Evolutionary conservation across 73 alveolate genomes (phyloP), one percentile per base, ranked within the genome.

Genomic region (Paramecium tetraurelia): DNA sequence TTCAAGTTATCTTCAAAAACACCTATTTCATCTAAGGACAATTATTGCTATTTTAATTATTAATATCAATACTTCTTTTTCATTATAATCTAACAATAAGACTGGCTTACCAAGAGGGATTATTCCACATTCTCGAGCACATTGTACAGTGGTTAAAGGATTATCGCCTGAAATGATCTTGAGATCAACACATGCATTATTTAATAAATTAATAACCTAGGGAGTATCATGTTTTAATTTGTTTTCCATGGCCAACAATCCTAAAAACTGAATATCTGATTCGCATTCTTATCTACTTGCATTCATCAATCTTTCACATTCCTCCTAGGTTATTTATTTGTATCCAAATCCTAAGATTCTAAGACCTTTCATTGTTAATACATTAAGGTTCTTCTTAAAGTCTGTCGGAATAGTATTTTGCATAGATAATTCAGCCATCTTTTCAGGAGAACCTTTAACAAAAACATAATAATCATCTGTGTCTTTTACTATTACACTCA

Each of bases 111-210:
- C 27, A 22, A 33, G 18, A 21, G 38, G 44, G 9, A 95, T 85
- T 33, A 95, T 85, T 86, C 93, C 93, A 58, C 98, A 93, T 85
- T 95, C 95, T 75, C 94, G 58, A 20, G 96, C 98, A 75, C 94
- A 94, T 84, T 93, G 93, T 58, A 95, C 95, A 3, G 98, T 95
- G 10, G 98, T 95, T 75, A 95, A 85, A 14, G 95, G 95, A 93
- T 95, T 95, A 92, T 95, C 98, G 41, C 98, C 98, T n/a, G 98
- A 93, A 2, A 95, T 95, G 90, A 95, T 93, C 85, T 88, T 95
- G 36, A 93, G 86, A 87, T 95, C 94, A 40, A 92, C 20, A 4
- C 50, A 41, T 24, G 93, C 59, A 18, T 92, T 92, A 7, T 59
- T 44, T 85, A 92, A 92, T 40, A 87, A 69, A 77, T 92, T 89